These are phyloP conservation scores for Inga leiocalycina DNA, from an alignment of 306 rosid genomes.

Conservation along the genomic window DNA sequence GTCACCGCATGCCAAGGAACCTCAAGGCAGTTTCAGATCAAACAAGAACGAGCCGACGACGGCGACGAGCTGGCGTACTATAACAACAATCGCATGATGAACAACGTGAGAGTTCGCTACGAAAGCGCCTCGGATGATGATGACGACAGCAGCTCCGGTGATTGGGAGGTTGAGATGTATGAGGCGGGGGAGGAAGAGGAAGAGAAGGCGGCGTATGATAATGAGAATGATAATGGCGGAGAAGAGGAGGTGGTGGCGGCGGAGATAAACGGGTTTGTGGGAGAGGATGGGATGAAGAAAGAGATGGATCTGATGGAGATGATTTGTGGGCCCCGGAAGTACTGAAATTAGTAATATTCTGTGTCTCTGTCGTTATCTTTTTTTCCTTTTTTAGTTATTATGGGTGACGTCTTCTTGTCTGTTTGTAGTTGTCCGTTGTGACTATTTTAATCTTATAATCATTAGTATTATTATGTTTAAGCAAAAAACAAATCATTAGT, in stretches of 20 bases:
- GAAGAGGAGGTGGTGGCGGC: conserved; percentile 34
- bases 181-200: background rate
- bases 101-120: background rate
- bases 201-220: background rate
- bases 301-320: conserved; percentile 34
- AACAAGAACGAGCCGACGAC: background rate
- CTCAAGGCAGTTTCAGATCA: background rate
- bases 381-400: background rate
- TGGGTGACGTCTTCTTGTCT: background rate
- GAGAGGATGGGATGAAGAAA: conserved; percentile 32
- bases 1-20: background rate
- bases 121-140: conserved; percentile 23
- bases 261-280: conserved; percentile 7
- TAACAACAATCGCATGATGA: background rate
- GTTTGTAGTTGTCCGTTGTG: background rate
- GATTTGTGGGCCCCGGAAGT: background rate
- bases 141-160: background rate
- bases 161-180: background rate
- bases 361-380: background rate
- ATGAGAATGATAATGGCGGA: background rate
- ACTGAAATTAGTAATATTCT: background rate
- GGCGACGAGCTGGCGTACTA: background rate
- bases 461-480: background rate
- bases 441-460: background rate
- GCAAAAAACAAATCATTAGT: too few relatives aligned